Percentiles rank a stretch among this genome's conserved stretches.
These are phyloP conservation scores for Pinus tabuliformis DNA, from an alignment of 75 land plant genomes.

Conservation along the genomic window DNA sequence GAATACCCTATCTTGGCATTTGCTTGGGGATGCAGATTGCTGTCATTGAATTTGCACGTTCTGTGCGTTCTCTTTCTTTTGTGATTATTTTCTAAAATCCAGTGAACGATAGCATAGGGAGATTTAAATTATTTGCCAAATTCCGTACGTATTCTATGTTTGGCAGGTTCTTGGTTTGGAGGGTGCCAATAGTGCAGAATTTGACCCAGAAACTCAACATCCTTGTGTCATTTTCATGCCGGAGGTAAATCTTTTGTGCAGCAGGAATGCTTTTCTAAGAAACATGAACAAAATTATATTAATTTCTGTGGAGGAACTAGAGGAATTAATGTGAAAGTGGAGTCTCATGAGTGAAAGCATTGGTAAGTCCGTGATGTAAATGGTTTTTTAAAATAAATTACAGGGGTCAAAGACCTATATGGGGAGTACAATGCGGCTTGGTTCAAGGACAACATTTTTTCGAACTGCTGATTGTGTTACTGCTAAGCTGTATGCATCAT, in stretches of 20 bases:
- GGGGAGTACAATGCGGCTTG: conserved; percentile 96
- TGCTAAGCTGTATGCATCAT: conserved; percentile 72
- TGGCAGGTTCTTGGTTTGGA: conserved; percentile 73
- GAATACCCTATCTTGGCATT: conserved; percentile 88
- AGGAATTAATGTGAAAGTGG: background rate
- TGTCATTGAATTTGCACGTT: conserved; percentile 84
- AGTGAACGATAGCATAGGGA: background rate
- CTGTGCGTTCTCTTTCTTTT: conserved; percentile 39
- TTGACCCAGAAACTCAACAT: conserved; percentile 63
- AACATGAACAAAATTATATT: background rate
- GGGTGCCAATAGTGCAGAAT: conserved; percentile 86
- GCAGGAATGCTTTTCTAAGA: background rate
- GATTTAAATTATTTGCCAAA: background rate
- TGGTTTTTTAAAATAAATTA: background rate
- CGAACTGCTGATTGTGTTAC: conserved; percentile 66
- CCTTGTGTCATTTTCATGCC: conserved; percentile 96
- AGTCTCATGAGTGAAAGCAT: background rate
- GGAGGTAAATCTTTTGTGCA: conserved; percentile 50
- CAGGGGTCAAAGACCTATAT: conserved; percentile 94
- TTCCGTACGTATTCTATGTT: background rate
- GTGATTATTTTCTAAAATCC: background rate
- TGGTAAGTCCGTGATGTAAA: background rate
- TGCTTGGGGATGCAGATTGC: conserved; percentile 98
- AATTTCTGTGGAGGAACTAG: background rate
- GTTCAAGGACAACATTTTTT: conserved; percentile 79